These are phyloP conservation scores for Cucumis sativus DNA, from an alignment of 306 rosid genomes.

Conservation along the genomic window Cucumber_9930_V3 NC_026661.2:442001-442500, in stretches of 20 bases:
- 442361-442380: slow-evolving; percentile 81
- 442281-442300: slow-evolving; percentile 20
- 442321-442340: slow-evolving; percentile 70
- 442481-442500: slow-evolving; percentile 53
- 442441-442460: slow-evolving; percentile 70
- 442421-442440: slow-evolving; percentile 24
- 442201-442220: neutral
- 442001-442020: too few species aligned
- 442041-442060: too few species aligned
- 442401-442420: slow-evolving; percentile 63
- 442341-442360: slow-evolving; percentile 77
- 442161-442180: neutral
- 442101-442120: neutral
- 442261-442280: slow-evolving; percentile 56
- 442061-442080: neutral
- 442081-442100: neutral
- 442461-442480: slow-evolving; percentile 52
- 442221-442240: neutral
- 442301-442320: slow-evolving; percentile 13
- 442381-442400: slow-evolving; percentile 59
- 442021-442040: too few species aligned
- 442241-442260: slow-evolving; percentile 10
- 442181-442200: neutral
- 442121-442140: neutral
- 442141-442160: neutral